Evolutionary conservation across 805 yeast genomes (phyloP).

Genomic region (Candida insectalens): DNA sequence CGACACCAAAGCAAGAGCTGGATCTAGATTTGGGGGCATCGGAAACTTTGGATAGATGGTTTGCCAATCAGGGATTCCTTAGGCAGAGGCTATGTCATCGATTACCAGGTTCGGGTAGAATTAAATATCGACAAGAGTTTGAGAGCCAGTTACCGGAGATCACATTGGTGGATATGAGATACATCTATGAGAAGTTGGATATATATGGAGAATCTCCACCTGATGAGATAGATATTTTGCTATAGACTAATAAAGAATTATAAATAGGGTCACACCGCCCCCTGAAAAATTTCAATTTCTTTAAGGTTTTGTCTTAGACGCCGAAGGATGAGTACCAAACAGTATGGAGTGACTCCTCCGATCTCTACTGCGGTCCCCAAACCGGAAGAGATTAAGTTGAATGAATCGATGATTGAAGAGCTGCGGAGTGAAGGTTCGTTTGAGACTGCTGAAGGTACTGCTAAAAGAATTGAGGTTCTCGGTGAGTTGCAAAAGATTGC

Average conservation of each 20-base stretch:
- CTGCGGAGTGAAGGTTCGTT: constrained; percentile 79
- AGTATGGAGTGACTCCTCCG: constrained; percentile 72
- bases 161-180: not conserved
- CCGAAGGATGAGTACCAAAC: constrained; percentile 10
- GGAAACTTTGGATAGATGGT: not conserved
- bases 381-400: constrained; percentile 63
- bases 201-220: not conserved
- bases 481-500: constrained; percentile 62
- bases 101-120: not conserved
- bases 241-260: no score
- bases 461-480: constrained; percentile 69
- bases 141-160: not conserved
- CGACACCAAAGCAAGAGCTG: not conserved
- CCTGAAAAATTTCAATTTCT: not conserved
- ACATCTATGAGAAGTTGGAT: not conserved
- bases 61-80: not conserved
- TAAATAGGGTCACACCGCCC: not conserved
- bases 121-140: not conserved
- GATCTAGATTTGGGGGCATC: not conserved
- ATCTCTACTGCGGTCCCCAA: constrained; percentile 82
- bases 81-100: not conserved
- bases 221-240: not conserved
- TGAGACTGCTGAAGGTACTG: constrained; percentile 78
- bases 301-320: no score
- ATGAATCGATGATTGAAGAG: constrained; percentile 70